Evolutionary conservation across 2,329 filamentous ascomycete genomes (phyloP).

Genomic region (Beauveria caledonica): DNA sequence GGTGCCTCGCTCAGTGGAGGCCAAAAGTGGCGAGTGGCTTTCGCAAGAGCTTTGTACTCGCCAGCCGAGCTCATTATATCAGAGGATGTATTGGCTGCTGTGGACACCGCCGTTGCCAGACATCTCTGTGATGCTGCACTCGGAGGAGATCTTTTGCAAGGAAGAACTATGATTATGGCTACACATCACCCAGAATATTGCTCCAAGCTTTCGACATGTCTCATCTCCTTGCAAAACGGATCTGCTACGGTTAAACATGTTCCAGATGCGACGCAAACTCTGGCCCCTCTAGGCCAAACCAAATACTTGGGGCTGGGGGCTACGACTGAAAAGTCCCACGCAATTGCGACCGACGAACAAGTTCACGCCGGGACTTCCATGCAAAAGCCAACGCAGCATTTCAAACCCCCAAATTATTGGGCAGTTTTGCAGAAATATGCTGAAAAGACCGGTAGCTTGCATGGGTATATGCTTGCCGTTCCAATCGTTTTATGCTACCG

Average conservation of each 20-base stretch:
- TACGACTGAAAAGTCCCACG: background rate
- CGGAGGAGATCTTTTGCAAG: conserved; percentile 2
- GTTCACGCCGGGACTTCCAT: background rate
- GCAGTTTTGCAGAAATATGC: background rate
- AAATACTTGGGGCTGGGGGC: background rate
- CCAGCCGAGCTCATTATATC: conserved; percentile 60
- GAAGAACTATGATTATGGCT: conserved; percentile 13
- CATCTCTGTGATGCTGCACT: conserved; percentile 4
- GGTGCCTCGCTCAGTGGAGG: conserved; percentile 70
- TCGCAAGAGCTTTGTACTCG: conserved; percentile 66
- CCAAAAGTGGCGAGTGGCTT: conserved; percentile 65
- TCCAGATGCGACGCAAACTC: background rate
- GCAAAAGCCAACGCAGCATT: background rate
- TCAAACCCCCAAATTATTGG: background rate
- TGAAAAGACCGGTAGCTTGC: background rate
- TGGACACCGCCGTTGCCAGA: conserved; percentile 50
- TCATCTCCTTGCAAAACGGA: conserved; percentile 4
- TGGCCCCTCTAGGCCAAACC: background rate
- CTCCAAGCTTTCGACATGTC: background rate
- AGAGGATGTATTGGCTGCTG: conserved; percentile 68
- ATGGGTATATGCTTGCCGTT: background rate
- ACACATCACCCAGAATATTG: conserved; percentile 14
- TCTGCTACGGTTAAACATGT: background rate
- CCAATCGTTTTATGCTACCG: background rate
- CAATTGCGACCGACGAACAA: background rate